These are phyloP conservation scores for Tephrocybe sp. DNA, from an alignment of 768 basidiomycete species.

Conservation along the genomic window DNA sequence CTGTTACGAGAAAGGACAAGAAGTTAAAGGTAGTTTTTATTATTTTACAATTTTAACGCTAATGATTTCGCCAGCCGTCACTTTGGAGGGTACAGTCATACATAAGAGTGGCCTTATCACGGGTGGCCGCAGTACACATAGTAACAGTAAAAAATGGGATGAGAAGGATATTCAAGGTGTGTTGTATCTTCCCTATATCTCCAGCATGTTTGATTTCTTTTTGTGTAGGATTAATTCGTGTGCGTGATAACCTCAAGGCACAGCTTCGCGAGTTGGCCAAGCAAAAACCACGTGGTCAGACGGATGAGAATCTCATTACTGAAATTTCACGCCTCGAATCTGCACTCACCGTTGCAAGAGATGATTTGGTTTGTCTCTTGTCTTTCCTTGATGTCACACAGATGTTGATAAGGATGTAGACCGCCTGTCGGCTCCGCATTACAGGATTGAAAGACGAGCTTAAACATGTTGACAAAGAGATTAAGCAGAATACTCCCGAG, in stretches of 20 bases:
- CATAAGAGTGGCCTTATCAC: conserved; percentile 98
- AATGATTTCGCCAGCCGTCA: conserved; percentile 68
- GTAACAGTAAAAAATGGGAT: conserved; percentile 85
- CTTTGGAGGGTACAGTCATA: conserved; percentile 93
- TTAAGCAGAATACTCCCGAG: conserved; percentile 65
- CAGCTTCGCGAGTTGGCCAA: conserved; percentile 84
- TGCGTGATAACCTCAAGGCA: conserved; percentile 65
- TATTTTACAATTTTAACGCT: not conserved
- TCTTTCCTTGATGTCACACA: not conserved
- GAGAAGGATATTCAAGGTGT: conserved; percentile 89
- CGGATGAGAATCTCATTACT: conserved; percentile 74
- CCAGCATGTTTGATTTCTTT: not conserved
- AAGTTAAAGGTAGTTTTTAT: conserved; percentile 82
- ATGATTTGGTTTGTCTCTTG: conserved; percentile 67
- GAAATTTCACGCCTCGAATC: conserved; percentile 82
- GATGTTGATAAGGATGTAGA: conserved; percentile 49
- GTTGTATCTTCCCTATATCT: not conserved
- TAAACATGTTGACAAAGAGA: conserved; percentile 72
- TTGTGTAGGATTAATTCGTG: conserved; percentile 42
- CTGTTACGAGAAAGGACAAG: conserved; percentile 92
- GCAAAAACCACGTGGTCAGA: conserved; percentile 78
- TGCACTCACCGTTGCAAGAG: conserved; percentile 66
- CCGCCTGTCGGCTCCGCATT: conserved; percentile 70
- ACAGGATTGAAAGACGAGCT: conserved; percentile 82
- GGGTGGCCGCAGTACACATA: conserved; percentile 82